Evolutionary conservation across 2,329 filamentous ascomycete genomes (phyloP), one percentile per base, ranked within the genome.

Genomic region (Xylaria sp.): DNA sequence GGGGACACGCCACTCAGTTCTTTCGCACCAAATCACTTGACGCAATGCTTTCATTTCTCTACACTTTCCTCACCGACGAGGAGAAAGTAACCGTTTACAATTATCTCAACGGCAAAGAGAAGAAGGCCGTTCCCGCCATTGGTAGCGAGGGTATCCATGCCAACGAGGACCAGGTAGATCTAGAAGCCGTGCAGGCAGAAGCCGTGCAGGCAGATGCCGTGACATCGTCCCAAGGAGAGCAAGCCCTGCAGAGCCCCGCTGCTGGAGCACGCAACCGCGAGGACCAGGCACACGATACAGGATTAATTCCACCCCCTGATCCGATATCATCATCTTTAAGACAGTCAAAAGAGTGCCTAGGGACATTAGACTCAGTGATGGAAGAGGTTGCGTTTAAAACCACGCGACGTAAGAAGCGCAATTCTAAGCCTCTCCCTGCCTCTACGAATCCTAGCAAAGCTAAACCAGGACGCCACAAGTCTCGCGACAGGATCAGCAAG

Each of bases 41-140:
- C 38, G 3, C 4, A 10, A 42, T 56, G 53, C 5, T 56, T 5
- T 36, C 53, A 9, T 56, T 56, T 29, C 53, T 56, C 25, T 56
- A 29, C n/a, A 6, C 29, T 2, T 56, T 56, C 10, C 53, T 56
- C 13, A 11, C n/a, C n/a, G n/a, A 17, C 1, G 15, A 42, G 13
- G 36, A n/a, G n/a, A n/a, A n/a, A n/a, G n/a, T n/a, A n/a, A n/a
- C n/a, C n/a, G n/a, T n/a, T n/a, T n/a, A n/a, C n/a, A n/a, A n/a
- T n/a, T n/a, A n/a, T n/a, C n/a, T n/a, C n/a, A n/a, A n/a, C n/a
- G n/a, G n/a, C n/a, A n/a, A 56, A 15, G 53, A 56, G 15, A 42
- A 31, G 53, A n/a, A 44, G 25, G 15, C 27, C 13, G 22, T 44
- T 20, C 1, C 42, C 1, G 11, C 2, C 15, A 6, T 39, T 22